These are phyloP conservation scores for Blastobotrys attinorum DNA, from an alignment of 805 yeast species.

Conservation along the genomic window DNA sequence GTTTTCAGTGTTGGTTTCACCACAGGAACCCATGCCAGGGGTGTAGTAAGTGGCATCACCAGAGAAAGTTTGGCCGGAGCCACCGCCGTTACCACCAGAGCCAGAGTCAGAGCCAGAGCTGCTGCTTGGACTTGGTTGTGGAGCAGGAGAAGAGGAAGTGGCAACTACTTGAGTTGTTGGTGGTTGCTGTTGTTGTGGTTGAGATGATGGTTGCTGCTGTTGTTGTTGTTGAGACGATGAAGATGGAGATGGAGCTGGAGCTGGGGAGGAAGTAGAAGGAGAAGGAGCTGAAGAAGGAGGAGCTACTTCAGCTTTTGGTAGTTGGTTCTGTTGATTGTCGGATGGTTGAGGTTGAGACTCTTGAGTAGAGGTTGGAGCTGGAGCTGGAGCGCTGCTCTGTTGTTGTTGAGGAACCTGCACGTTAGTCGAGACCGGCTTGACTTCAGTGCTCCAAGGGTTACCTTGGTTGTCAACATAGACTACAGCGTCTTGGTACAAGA, in stretches of 20 bases:
- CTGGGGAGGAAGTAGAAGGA: constrained; percentile 7
- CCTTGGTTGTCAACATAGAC: constrained; percentile 23
- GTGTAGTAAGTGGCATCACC: constrained; percentile 22
- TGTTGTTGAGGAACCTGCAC: constrained; percentile 9
- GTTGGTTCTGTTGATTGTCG: constrained; percentile 7
- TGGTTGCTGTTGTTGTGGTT: constrained; percentile 2
- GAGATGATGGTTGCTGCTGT: constrained; percentile 2
- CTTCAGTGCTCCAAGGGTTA: constrained; percentile 16
- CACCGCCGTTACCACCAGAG: constrained; percentile 16
- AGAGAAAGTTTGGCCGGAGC: constrained; percentile 18
- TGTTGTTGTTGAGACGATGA: constrained; percentile 7
- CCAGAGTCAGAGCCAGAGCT: constrained; percentile 13
- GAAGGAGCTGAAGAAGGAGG: constrained; percentile 6
- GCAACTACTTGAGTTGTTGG: constrained; percentile 8
- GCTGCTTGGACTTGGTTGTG: no score
- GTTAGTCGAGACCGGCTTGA: constrained; percentile 17
- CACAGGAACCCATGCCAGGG: constrained; percentile 46
- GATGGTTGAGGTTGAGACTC: constrained; percentile 12
- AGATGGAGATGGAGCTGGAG: constrained; percentile 8
- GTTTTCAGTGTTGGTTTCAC: constrained; percentile 35
- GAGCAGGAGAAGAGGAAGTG: constrained; percentile 7
- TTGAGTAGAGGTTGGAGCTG: constrained; percentile 4
- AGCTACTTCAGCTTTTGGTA: constrained; percentile 7
- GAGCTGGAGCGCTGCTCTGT: constrained; percentile 5
- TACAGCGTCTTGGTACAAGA: constrained; percentile 18